These are phyloP conservation scores for Guadua angustifolia DNA, from an alignment of 176 grass and related monocot species.

Conservation along the genomic window DNA sequence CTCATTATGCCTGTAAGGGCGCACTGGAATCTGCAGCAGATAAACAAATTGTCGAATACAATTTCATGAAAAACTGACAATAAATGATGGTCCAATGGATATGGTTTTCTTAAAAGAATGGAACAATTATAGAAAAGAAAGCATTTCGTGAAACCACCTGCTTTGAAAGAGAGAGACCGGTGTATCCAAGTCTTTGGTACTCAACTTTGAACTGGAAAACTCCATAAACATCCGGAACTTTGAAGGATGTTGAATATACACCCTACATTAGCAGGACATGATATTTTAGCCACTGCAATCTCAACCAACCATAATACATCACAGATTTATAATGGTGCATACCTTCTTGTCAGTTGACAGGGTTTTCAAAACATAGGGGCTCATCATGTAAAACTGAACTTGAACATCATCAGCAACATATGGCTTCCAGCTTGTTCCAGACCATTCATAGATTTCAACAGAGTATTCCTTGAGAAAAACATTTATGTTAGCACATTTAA, in stretches of 20 bases:
- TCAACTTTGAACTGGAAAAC: constrained; percentile 99
- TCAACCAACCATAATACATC: constrained; percentile 24
- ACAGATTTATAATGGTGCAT: not conserved
- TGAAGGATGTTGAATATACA: constrained; percentile 87
- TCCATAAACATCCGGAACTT: constrained; percentile 98
- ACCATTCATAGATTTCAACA: constrained; percentile 99
- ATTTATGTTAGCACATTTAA: constrained; percentile 45
- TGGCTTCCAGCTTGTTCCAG: constrained; percentile 94
- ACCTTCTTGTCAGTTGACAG: constrained; percentile 79
- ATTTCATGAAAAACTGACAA: not conserved
- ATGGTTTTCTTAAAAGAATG: not conserved
- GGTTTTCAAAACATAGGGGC: constrained; percentile 92
- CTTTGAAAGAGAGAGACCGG: constrained; percentile 85
- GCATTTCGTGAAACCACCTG: constrained; percentile 58
- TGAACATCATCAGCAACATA: constrained; percentile 97
- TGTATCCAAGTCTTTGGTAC: constrained; percentile 92
- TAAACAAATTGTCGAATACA: constrained; percentile 33
- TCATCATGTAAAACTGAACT: constrained; percentile 99
- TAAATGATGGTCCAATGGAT: not conserved
- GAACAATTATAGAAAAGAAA: not conserved
- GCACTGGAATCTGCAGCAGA: constrained; percentile 83
- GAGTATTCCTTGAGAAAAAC: constrained; percentile 78
- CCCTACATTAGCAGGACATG: constrained; percentile 48
- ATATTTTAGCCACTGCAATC: constrained; percentile 45
- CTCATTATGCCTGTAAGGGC: constrained; percentile 90